Percentiles rank a stretch among this genome's conserved stretches.
These are phyloP conservation scores for Podila clonocystis DNA, from an alignment of 192 early-diverging fungal species.

Conservation along the genomic window DNA sequence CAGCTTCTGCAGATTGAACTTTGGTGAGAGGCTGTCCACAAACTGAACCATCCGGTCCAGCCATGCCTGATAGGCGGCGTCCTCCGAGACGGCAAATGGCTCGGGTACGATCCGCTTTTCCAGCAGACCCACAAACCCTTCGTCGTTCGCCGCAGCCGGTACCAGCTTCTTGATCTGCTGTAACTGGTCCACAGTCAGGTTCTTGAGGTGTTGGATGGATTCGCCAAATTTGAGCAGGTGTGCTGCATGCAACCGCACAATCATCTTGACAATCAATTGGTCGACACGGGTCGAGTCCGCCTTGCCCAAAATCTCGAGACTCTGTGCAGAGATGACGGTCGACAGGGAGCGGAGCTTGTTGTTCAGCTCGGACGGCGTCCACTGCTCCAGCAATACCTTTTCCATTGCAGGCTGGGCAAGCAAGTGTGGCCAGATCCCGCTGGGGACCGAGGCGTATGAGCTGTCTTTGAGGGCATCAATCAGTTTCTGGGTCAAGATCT, in stretches of 20 bases:
- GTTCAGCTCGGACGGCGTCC: slow-evolving; percentile 4
- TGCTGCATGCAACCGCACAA: slow-evolving; percentile 15
- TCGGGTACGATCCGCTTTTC: slow-evolving; percentile 27
- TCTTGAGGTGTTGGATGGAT: background rate
- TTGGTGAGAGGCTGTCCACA: slow-evolving; percentile 36
- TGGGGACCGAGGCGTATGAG: background rate
- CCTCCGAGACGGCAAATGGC: slow-evolving; percentile 11
- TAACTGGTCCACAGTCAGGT: slow-evolving; percentile 20
- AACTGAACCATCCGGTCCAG: slow-evolving; percentile 21
- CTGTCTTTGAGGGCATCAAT: slow-evolving; percentile 13
- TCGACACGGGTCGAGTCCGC: slow-evolving; percentile 29
- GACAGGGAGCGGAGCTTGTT: background rate
- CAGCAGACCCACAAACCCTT: slow-evolving; percentile 25
- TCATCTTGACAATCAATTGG: slow-evolving; percentile 14
- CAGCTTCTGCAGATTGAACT: slow-evolving; percentile 38
- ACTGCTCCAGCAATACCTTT: slow-evolving; percentile 5
- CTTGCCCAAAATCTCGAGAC: slow-evolving; percentile 34
- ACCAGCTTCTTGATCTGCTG: slow-evolving; percentile 14
- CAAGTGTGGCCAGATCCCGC: slow-evolving; percentile 22
- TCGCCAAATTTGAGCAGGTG: slow-evolving; percentile 1
- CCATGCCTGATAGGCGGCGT: slow-evolving; percentile 25
- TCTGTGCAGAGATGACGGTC: slow-evolving; percentile 18
- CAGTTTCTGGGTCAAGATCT: slow-evolving; percentile 21
- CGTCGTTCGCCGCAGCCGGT: slow-evolving; percentile 13
- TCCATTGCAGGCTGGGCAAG: slow-evolving; percentile 27